Conservation (phyloP, 768 basidiomycete species). For the Suillus hirtellus region DNA sequence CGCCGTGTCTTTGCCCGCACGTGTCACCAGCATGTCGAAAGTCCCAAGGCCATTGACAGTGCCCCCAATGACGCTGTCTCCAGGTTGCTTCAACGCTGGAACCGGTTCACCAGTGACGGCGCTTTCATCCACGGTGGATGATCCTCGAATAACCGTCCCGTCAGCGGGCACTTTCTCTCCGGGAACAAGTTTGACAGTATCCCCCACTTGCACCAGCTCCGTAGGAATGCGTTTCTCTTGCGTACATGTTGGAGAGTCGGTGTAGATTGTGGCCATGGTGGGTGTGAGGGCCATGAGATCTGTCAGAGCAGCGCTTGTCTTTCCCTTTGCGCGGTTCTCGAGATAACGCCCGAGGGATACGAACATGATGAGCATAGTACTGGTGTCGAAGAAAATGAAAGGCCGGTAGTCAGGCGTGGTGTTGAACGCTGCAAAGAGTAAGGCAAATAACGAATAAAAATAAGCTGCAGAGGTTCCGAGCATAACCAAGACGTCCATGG, state of each 20-base stretch:
- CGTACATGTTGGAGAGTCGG: constrained; percentile 75
- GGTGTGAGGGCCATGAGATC: constrained; percentile 96
- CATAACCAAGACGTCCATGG: constrained; percentile 98
- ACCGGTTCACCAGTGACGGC: constrained; percentile 95
- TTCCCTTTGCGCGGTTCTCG: constrained; percentile 96
- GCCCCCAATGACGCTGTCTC: constrained; percentile 90
- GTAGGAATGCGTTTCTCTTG: constrained; percentile 91
- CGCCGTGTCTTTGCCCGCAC: constrained; percentile 95
- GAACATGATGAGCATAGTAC: constrained; percentile 98
- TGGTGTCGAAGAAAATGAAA: constrained; percentile 95
- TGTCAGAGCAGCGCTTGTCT: constrained; percentile 93
- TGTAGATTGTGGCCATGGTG: constrained; percentile 94
- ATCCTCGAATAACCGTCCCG: constrained; percentile 84
- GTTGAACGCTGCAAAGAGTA: constrained; percentile 68
- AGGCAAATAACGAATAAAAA: constrained; percentile 76
- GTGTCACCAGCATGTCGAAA: constrained; percentile 93
- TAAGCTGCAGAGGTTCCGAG: constrained; percentile 95
- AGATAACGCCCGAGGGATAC: constrained; percentile 93
- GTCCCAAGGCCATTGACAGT: constrained; percentile 98
- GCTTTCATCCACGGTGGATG: constrained; percentile 91
- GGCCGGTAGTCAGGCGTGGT: constrained; percentile 71
- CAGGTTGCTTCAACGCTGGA: constrained; percentile 80
- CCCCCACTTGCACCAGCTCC: constrained; percentile 92
- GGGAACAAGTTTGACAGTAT: constrained; percentile 90
- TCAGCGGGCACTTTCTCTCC: constrained; percentile 98